phyloP scores from a whole-genome alignment of 2,329 filamentous ascomycete genomes.

The Ophiostoma fasciatum region DNA sequence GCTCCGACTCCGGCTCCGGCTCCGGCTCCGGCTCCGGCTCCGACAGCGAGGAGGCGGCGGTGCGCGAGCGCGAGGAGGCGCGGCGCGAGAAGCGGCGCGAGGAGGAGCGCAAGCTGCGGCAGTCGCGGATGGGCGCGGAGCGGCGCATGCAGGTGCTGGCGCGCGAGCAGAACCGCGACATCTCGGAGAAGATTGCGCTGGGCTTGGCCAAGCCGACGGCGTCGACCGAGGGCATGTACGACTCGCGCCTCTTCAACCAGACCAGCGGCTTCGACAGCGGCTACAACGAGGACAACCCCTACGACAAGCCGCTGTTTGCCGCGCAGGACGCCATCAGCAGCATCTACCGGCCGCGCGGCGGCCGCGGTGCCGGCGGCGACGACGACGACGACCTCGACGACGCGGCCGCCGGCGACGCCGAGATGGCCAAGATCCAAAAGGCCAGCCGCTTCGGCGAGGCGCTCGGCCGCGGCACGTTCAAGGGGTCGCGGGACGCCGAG shows the following conservation, averaged over 20 bases:
- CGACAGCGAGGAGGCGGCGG: slow-evolving; percentile 50
- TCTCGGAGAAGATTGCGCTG: slow-evolving; percentile 90
- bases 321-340: slow-evolving; percentile 88
- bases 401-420: slow-evolving; percentile 60
- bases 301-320: slow-evolving; percentile 93
- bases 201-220: slow-evolving; percentile 91
- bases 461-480: slow-evolving; percentile 80
- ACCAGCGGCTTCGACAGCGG: slow-evolving; percentile 79
- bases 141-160: slow-evolving; percentile 84
- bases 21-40: slow-evolving; percentile 35
- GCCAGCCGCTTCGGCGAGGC: slow-evolving; percentile 72
- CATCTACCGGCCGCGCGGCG: slow-evolving; percentile 74
- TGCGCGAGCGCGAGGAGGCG: slow-evolving; percentile 60
- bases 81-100: slow-evolving; percentile 67
- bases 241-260: slow-evolving; percentile 90
- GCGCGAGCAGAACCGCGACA: slow-evolving; percentile 88
- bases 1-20: slow-evolving; percentile 29
- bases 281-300: slow-evolving; percentile 94
- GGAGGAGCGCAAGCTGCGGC: slow-evolving; percentile 76
- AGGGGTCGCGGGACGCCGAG: slow-evolving; percentile 72
- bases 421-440: slow-evolving; percentile 81
- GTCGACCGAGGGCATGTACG: slow-evolving; percentile 88
- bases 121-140: slow-evolving; percentile 92
- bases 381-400: slow-evolving; percentile 66
- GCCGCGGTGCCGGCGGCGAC: slow-evolving; percentile 61